These are phyloP conservation scores for Jamesozyma rosinii DNA, from an alignment of 805 yeast genomes.

Conservation along the genomic window DNA sequence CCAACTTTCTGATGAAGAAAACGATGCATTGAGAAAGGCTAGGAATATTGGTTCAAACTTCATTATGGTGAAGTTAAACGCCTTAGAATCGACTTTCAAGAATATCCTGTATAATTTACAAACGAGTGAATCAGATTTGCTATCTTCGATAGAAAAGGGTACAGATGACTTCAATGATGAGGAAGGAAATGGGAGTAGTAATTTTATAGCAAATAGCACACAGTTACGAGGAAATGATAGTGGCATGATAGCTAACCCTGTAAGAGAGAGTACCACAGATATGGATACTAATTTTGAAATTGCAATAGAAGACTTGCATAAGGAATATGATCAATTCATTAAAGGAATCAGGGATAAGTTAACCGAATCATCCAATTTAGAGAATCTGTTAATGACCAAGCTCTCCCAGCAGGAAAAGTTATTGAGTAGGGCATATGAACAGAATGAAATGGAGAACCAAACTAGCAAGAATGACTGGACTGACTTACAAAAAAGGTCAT, in stretches of 20 bases:
- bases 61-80: conserved; percentile 24
- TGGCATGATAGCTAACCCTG: background rate
- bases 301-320: conserved; percentile 23
- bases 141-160: background rate
- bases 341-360: conserved; percentile 19
- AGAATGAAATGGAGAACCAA: background rate
- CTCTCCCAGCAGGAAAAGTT: conserved; percentile 17
- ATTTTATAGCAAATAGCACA: conserved; percentile 17
- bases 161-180: background rate
- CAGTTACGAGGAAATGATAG: conserved; percentile 5
- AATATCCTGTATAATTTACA: conserved; percentile 10
- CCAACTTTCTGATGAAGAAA: conserved; percentile 14
- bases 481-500: background rate
- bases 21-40: conserved; percentile 15
- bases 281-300: conserved; percentile 21
- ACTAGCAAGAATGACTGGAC: background rate
- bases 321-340: conserved; percentile 25
- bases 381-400: conserved; percentile 13
- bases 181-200: conserved; percentile 1
- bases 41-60: conserved; percentile 17
- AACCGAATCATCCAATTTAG: conserved; percentile 13
- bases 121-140: background rate
- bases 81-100: conserved; percentile 15
- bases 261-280: background rate
- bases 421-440: conserved; percentile 4